Evolutionary conservation across 139 green algal genomes (phyloP).

Genomic region (Trebouxia sp.): DNA sequence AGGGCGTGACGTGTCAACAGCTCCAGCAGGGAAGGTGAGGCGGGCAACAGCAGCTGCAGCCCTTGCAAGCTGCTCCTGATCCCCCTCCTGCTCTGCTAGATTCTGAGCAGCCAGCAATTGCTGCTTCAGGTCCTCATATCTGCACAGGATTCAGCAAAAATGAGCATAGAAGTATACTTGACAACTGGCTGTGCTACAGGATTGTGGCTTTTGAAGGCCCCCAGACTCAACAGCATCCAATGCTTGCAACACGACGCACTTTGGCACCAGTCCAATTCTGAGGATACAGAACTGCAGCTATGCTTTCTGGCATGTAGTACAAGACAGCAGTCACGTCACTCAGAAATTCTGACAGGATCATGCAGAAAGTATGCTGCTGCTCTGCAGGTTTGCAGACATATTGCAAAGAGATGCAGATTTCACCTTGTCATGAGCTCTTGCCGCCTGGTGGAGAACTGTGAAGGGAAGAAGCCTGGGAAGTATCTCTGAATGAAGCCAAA

Average conservation of each 20-base stretch:
- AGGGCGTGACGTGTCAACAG: background rate
- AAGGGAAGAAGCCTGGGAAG: slow-evolving; percentile 97
- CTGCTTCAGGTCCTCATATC: slow-evolving; percentile 81
- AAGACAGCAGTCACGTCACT: background rate
- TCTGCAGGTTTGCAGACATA: background rate
- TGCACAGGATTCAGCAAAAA: slow-evolving; percentile 18
- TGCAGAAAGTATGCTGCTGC: background rate
- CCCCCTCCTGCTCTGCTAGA: slow-evolving; percentile 59
- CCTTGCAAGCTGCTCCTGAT: slow-evolving; percentile 70
- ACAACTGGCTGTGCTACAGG: background rate
- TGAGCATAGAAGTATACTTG: background rate
- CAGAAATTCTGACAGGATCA: background rate
- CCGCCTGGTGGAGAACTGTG: slow-evolving; percentile 86
- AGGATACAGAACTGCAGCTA: background rate
- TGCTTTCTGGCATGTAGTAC: background rate
- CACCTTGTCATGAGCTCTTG: slow-evolving; percentile 80
- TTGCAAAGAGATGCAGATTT: background rate
- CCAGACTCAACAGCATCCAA: background rate
- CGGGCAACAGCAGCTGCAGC: slow-evolving; percentile 62
- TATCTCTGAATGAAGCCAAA: slow-evolving; percentile 98
- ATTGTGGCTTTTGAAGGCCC: background rate
- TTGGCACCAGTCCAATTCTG: background rate
- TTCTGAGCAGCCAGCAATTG: slow-evolving; percentile 67
- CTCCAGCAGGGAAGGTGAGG: slow-evolving; percentile 46
- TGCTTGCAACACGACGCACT: background rate